A percentile compares a stretch with the other conserved stretches of the same genome.
These are phyloP conservation scores for Emericellopsis cladophorae DNA, from an alignment of 2,329 filamentous ascomycete genomes.

Conservation along the genomic window DNA sequence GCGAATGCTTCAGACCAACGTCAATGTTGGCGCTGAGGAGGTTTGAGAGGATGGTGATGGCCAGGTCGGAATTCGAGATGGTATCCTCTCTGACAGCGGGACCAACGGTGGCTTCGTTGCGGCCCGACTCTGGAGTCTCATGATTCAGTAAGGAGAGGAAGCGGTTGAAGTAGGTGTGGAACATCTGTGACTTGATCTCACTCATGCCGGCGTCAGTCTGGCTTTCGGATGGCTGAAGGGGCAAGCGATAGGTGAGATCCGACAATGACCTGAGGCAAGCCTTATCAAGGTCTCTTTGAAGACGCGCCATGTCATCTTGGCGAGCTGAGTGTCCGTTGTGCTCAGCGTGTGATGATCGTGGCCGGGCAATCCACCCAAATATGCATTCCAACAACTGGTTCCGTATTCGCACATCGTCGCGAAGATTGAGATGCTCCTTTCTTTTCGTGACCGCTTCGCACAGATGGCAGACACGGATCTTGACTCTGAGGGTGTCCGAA, in stretches of 20 bases:
- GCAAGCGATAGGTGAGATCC: conserved; percentile 52
- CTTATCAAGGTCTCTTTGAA: conserved; percentile 54
- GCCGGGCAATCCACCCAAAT: conserved; percentile 55
- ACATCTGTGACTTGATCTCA: conserved; percentile 59
- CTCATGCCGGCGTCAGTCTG: conserved; percentile 54
- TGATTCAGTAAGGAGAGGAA: conserved; percentile 54
- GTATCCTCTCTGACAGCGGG: conserved; percentile 36
- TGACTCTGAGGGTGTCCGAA: conserved; percentile 44
- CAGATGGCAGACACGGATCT: conserved; percentile 57
- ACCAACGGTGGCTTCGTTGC: conserved; percentile 14
- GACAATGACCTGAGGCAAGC: conserved; percentile 54
- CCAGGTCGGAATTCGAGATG: conserved; percentile 44
- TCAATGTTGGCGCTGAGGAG: conserved; percentile 60
- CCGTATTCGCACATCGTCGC: conserved; percentile 55
- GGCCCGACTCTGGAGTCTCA: conserved; percentile 30
- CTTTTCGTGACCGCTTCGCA: conserved; percentile 52
- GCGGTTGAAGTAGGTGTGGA: conserved; percentile 58
- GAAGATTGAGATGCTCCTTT: conserved; percentile 55
- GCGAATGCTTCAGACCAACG: conserved; percentile 56
- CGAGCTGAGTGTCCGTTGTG: conserved; percentile 25
- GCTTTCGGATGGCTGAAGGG: conserved; percentile 51
- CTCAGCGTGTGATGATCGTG: conserved; percentile 36
- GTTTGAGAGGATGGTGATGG: conserved; percentile 57
- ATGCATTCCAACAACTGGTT: conserved; percentile 58
- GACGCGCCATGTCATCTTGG: conserved; percentile 41